Evolutionary conservation across 306 rosid species (phyloP), one percentile per base, ranked within the genome.

Genomic region (Elaeagnus macrophylla): DNA sequence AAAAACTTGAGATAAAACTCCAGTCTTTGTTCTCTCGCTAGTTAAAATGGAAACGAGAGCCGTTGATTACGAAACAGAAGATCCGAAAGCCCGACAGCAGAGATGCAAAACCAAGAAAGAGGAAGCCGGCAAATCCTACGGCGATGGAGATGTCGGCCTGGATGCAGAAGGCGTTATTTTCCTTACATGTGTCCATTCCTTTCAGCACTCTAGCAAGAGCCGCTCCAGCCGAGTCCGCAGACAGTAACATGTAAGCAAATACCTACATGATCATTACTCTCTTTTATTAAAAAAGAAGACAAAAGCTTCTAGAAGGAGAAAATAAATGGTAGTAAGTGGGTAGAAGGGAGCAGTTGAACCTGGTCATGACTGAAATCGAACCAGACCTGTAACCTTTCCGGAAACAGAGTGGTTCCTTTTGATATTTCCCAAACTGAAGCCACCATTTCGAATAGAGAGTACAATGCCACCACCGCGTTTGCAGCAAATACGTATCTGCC

Each of bases 301-400:
- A 37, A 2, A 12, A 12, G 14, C 1, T 5, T 43, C 15, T 13
- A 37, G 43, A 37, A 59, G 20, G 14, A 38, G n/a, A 42, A 8
- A 68, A 40, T 2, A 9, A 48, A 14, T 39, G 8, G 10, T 25
- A 32, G 56, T 9, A 6, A 8, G 6, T 14, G 39, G 6, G 49
- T 12, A 13, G 9, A 25, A 20, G 6, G n/a, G 13, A 11, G n/a
- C 10, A 25, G 32, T 25, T 57, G 32, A 18, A 91, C 99, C 96
- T 91, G 99, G 79, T 91, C 99, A 54, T 87, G 99, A 67, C 96
- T 83, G 72, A 91, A 91, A 61, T 91, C 99, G 80, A 91, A 91
- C 96, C 99, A 91, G 56, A 91, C 91, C 52, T 91, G 99, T 18
- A 91, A 44, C 17, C 75, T 67, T 74, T 91, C 99, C 6, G 89